These are phyloP conservation scores for Coemansia javaensis DNA, from an alignment of 192 early-diverging fungal genomes.

Conservation along the genomic window DNA sequence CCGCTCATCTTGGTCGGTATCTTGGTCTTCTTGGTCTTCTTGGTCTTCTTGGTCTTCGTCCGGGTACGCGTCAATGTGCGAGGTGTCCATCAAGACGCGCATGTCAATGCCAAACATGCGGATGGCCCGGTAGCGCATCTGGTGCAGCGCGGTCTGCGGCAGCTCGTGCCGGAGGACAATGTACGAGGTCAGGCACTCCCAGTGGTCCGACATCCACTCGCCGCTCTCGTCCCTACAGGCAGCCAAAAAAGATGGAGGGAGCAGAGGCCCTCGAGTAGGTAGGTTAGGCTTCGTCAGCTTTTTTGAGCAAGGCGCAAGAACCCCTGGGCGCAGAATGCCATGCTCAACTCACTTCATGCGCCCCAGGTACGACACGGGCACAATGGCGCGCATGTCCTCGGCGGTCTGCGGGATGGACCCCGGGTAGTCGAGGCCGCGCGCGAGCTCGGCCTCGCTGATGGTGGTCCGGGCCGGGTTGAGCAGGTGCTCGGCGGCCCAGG, in stretches of 20 bases:
- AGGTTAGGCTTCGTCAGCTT: too few species aligned
- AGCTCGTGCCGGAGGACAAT: conserved; percentile 35
- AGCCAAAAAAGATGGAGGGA: too few species aligned
- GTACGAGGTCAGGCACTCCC: conserved; percentile 46
- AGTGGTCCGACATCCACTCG: conserved; percentile 46
- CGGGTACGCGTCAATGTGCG: conserved; percentile 26
- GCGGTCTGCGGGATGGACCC: conserved; percentile 28
- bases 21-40: too few species aligned
- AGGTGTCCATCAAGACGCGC: conserved; percentile 43
- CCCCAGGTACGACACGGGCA: conserved; percentile 41
- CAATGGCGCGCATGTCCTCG: conserved; percentile 26
- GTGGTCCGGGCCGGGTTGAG: conserved; percentile 2
- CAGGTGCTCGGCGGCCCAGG: conserved; percentile 14
- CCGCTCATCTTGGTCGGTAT: too few species aligned
- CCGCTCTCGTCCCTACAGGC: conserved; percentile 30
- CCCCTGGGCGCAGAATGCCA: too few species aligned
- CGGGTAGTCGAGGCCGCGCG: conserved; percentile 33
- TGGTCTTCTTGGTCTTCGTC: too few species aligned
- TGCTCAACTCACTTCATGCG: conserved; percentile 40
- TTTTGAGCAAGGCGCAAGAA: too few species aligned
- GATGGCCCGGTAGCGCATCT: conserved; percentile 40
- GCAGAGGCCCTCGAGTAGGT: too few species aligned
- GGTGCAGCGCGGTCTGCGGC: conserved; percentile 39
- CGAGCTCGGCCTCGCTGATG: conserved; percentile 27
- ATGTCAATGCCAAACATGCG: conserved; percentile 46